Base-by-base conservation (phyloP, 306 rosid species). In the Malus asiatica region DNA sequence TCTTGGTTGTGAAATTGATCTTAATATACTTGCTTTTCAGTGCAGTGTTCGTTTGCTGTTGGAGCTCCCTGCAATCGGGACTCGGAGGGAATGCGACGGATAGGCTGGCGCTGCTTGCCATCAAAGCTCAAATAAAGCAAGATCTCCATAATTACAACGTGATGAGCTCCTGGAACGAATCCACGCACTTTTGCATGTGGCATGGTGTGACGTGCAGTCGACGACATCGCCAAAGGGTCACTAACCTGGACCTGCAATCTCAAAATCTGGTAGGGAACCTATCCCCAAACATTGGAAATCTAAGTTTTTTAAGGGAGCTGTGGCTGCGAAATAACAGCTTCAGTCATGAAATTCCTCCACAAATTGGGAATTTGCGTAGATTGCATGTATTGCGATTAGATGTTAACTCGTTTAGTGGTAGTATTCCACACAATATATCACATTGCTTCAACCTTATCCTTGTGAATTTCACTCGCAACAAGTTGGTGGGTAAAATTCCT, bases 381-480 rank as follows among this genome's bases (percentile, higher is more conserved):
- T 59, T 59, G 18, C 29, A 59, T 18, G 33, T 12, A 59, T 13
- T 10, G 12, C 4, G 1, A 13, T 4, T 62, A 29, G 0, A 2
- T 11, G 0, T 0, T 0, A 14, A 29, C 67, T 29, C 11, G 13
- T 62, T 62, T 7, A 62, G 2, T 29, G 38, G 67, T 1, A 3
- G 9, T 27, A 62, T 62, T 62, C 40, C 67, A 0, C 2, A 0
- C 67, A 62, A 62, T n/a, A 0, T 62, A 62, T 27, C 67, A 11
- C 2, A 62, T 29, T 62, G 67, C 40, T 15, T 2, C 11, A 62
- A 15, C 40, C 67, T 60, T 1, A 13, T 23, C 33, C 0, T 0
- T 2, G 1, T 29, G 67, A 0, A 29, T 29, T 14, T 62, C 11
- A 4, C 0, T 62, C 0, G 0, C 40, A 62, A 62, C 11, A 2